These are phyloP conservation scores for Athelia sp. DNA, from an alignment of 1,284 basidiomycete genomes.

Conservation along the genomic window DNA sequence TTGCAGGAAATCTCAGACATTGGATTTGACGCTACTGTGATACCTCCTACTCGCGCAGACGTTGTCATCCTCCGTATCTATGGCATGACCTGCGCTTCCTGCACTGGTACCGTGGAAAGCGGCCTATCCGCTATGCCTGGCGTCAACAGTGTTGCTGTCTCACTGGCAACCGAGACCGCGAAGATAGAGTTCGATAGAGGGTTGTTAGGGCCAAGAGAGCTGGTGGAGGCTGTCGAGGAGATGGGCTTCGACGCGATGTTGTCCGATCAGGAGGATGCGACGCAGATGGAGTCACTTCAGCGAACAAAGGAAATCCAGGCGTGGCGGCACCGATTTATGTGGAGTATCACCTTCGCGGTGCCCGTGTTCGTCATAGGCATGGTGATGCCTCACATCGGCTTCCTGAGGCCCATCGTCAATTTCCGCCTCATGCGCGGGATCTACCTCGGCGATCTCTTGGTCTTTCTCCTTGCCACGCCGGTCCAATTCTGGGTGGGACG, in stretches of 20 bases:
- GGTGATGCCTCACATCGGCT: constrained; percentile 75
- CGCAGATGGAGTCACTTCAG: constrained; percentile 87
- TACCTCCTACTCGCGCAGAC: constrained; percentile 61
- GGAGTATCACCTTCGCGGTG: constrained; percentile 76
- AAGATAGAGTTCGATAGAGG: constrained; percentile 75
- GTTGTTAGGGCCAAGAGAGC: constrained; percentile 73
- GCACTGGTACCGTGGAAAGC: constrained; percentile 74
- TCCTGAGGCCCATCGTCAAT: constrained; percentile 45
- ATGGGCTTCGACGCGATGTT: constrained; percentile 90
- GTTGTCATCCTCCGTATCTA: constrained; percentile 74
- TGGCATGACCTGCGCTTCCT: constrained; percentile 89
- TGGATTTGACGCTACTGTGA: constrained; percentile 83
- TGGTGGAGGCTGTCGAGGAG: constrained; percentile 85
- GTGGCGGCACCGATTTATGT: constrained; percentile 83
- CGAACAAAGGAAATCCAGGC: constrained; percentile 89
- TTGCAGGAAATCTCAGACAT: constrained; percentile 85
- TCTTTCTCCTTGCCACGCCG: constrained; percentile 82
- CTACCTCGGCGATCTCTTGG: constrained; percentile 82
- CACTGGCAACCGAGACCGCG: constrained; percentile 69
- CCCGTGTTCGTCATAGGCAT: constrained; percentile 94
- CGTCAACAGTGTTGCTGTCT: constrained; percentile 67
- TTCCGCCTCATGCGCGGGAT: constrained; percentile 57
- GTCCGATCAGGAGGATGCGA: constrained; percentile 77
- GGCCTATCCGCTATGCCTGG: constrained; percentile 72
- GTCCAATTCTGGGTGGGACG: constrained; percentile 91